Percentiles rank a stretch among this genome's conserved stretches.
These are phyloP conservation scores for Hysterangium stoloniferum DNA, from an alignment of 768 basidiomycete species.

Conservation along the genomic window DNA sequence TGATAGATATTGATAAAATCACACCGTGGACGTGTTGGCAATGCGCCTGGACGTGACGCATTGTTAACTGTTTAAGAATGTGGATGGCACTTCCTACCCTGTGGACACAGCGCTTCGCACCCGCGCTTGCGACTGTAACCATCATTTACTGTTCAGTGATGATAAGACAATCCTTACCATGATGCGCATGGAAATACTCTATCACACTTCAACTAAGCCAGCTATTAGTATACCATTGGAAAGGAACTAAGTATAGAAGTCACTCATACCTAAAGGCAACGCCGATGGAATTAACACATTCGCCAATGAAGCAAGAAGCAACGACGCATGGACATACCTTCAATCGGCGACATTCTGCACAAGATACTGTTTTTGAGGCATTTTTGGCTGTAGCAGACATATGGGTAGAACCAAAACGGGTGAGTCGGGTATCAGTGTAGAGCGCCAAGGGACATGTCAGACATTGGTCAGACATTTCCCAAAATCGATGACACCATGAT, in stretches of 20 bases:
- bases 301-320: not conserved
- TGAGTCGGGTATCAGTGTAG: too few relatives aligned
- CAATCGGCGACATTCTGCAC: constrained; percentile 2
- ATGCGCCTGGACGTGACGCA: not conserved
- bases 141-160: not conserved
- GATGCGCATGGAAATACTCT: not conserved
- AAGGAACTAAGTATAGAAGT: not conserved
- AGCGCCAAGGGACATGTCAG: too few relatives aligned
- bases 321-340: not conserved
- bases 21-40: constrained; percentile 2
- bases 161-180: not conserved
- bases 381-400: too few relatives aligned
- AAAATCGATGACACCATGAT: too few relatives aligned
- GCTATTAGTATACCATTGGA: not conserved
- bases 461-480: too few relatives aligned
- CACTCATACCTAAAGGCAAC: not conserved
- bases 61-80: not conserved
- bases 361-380: not conserved
- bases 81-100: not conserved
- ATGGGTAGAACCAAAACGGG: too few relatives aligned
- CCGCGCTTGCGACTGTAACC: not conserved
- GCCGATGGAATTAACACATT: not conserved
- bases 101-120: constrained; percentile 1
- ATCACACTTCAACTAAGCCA: not conserved
- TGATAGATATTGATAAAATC: not conserved